Conservation (phyloP, 2,329 filamentous ascomycete species). For the Epichloe coenophiala region DNA sequence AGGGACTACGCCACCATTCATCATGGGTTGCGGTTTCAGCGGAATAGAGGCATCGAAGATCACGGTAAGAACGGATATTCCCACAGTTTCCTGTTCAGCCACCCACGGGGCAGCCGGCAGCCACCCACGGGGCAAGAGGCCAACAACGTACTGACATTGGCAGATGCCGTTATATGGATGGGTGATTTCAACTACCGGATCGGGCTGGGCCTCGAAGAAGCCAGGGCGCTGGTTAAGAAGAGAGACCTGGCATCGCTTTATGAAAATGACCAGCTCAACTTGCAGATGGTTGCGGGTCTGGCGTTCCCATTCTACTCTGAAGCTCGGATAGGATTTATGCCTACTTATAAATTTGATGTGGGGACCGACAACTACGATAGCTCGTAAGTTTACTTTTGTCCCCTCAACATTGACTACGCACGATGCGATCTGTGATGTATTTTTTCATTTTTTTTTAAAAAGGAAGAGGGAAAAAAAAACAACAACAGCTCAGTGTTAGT, state of each 20-base stretch:
- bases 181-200: constrained; percentile 99
- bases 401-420: too few relatives aligned
- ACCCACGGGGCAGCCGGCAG: neutral
- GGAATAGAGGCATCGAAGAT: constrained; percentile 81
- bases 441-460: too few relatives aligned
- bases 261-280: constrained; percentile 87
- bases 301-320: constrained; percentile 90
- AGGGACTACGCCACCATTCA: constrained; percentile 84
- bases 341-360: constrained; percentile 92
- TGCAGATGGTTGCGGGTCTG: constrained; percentile 89
- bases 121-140: too few relatives aligned
- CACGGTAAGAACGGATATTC: constrained; percentile 42
- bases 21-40: constrained; percentile 76
- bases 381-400: constrained; percentile 42
- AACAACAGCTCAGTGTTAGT: neutral
- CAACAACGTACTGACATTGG: neutral
- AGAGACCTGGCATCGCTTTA: constrained; percentile 68
- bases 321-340: constrained; percentile 72
- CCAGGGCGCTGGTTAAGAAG: constrained; percentile 58
- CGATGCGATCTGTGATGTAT: neutral
- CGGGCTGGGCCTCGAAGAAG: constrained; percentile 65
- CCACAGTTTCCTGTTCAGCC: too few relatives aligned
- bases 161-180: constrained; percentile 75
- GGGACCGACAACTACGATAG: constrained; percentile 83
- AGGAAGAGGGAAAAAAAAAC: too few relatives aligned